Evolutionary conservation across 2,329 filamentous ascomycete genomes (phyloP).

Genomic region (Talaromyces piceae): DNA sequence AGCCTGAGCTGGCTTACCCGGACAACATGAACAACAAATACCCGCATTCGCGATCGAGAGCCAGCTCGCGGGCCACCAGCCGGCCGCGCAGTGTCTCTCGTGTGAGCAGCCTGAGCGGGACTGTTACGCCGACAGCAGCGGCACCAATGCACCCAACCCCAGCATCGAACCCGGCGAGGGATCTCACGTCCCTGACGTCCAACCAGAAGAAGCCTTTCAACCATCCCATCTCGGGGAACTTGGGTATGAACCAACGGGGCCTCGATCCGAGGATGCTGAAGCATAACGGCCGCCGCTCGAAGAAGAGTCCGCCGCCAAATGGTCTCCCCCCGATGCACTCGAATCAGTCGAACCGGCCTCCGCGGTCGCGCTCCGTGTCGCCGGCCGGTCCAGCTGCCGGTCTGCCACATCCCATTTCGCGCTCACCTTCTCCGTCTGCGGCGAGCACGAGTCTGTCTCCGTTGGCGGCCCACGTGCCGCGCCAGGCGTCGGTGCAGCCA

Average conservation of each 20-base stretch:
- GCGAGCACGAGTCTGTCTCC: slow-evolving; percentile 21
- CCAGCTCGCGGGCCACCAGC: slow-evolving; percentile 10
- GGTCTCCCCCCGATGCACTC: background rate
- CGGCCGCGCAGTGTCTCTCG: slow-evolving; percentile 3
- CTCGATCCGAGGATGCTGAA: slow-evolving; percentile 11
- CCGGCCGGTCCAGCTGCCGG: background rate
- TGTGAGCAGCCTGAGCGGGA: slow-evolving; percentile 1
- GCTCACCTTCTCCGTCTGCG: slow-evolving; percentile 11
- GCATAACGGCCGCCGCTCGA: slow-evolving; percentile 7
- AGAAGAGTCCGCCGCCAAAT: slow-evolving; percentile 3
- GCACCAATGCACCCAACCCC: slow-evolving; percentile 1
- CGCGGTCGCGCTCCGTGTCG: slow-evolving; percentile 10
- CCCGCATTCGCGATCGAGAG: slow-evolving; percentile 11
- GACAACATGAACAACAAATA: slow-evolving; percentile 3
- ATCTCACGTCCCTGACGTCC: slow-evolving; percentile 7
- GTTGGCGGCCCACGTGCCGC: slow-evolving; percentile 19
- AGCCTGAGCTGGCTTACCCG: slow-evolving; percentile 26
- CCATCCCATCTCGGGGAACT: slow-evolving; percentile 2
- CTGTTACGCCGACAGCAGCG: background rate
- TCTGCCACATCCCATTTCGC: slow-evolving; percentile 8
- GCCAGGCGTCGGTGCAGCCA: slow-evolving; percentile 30
- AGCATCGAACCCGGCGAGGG: slow-evolving; percentile 1
- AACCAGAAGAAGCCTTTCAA: slow-evolving; percentile 6
- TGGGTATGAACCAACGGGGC: slow-evolving; percentile 2
- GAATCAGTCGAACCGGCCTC: slow-evolving; percentile 1